Base-by-base conservation (phyloP, 1,139 yeast species). In the Suhomyces kunorum region DNA sequence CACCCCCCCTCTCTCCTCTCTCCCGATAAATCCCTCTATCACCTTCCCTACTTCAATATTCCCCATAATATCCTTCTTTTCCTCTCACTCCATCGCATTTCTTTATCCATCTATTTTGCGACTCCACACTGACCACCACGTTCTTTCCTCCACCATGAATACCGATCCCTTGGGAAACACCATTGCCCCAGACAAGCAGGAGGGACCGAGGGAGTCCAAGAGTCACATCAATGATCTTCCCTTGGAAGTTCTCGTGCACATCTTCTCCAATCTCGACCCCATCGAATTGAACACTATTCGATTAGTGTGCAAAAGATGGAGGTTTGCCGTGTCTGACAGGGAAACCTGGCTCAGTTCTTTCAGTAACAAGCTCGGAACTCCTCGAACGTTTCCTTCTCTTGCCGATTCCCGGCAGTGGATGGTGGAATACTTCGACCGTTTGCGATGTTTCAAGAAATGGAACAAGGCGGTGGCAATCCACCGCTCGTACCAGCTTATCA, bases 321-420 rank as follows among this genome's bases (percentile, higher is more conserved):
- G 74, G 42, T 53, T 55, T 32, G 68, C 80, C 5, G 72, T 81
- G 4, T 71, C 71, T 44, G 83, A 82, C 54, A 76, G 76, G 45
- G 74, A 73, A 36, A 70, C 83, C 6, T 83, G 90, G 90, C 71
- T 72, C 51, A 71, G 70, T 39, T 69, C 83, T 15, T 81, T 83
- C 51, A 59, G 63, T 18, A 53, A 67, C 18, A 68, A 68, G 39
- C 76, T 76, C 48, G 68, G 74, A 3, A 70, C 61, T 3, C 51
- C 74, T 0, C 53, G 59, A 11, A 43, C 52, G 11, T 83, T 84
- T 55, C 81, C 88, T 3, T 73, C 84, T 1, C 62, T 78, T n/a
- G 68, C 84, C 0, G 64, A 74, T 22, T 74, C 83, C 0, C 50
- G 49, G n/a, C 61, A 61, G 33, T 83, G 81, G 76, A 71, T 78